phyloP scores from a whole-genome alignment of 768 basidiomycete species.

The Cubamyces lactineus region DNA sequence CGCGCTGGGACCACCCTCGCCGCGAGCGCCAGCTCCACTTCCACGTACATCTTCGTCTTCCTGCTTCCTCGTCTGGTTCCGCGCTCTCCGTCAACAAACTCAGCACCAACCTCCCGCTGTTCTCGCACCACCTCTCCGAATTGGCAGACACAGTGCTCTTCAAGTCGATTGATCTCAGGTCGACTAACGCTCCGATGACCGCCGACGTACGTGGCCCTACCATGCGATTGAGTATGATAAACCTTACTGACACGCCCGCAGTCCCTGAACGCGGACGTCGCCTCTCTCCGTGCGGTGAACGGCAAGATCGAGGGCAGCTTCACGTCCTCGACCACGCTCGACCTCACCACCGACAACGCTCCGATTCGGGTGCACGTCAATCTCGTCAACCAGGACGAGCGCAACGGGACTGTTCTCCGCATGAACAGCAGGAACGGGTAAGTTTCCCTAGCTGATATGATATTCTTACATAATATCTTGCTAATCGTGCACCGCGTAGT shows the following conservation, averaged over 20 bases:
- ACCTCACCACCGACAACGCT: conserved; percentile 41
- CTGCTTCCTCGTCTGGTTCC: conserved; percentile 38
- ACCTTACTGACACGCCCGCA: background rate
- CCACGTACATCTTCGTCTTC: conserved; percentile 41
- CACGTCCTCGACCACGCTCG: conserved; percentile 34
- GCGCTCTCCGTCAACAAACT: conserved; percentile 45
- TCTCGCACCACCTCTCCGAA: conserved; percentile 34
- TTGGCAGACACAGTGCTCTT: conserved; percentile 44
- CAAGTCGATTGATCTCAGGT: conserved; percentile 30
- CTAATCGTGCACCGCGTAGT: conserved; percentile 29
- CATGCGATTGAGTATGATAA: background rate
- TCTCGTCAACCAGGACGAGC: conserved; percentile 36
- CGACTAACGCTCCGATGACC: background rate
- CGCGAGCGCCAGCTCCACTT: conserved; percentile 29
- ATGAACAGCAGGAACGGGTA: conserved; percentile 50
- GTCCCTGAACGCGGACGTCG: background rate
- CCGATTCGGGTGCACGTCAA: conserved; percentile 42
- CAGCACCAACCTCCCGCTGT: conserved; percentile 44
- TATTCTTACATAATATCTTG: background rate
- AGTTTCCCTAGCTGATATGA: conserved; percentile 9
- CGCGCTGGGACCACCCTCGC: conserved; percentile 38
- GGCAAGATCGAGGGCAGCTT: conserved; percentile 42
- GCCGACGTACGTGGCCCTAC: conserved; percentile 25
- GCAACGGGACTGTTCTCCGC: conserved; percentile 34
- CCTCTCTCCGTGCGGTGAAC: conserved; percentile 31